These are phyloP conservation scores for Phytophthora pseudosyringae DNA, from an alignment of 352 stramenopile genomes.

Conservation along the genomic window DNA sequence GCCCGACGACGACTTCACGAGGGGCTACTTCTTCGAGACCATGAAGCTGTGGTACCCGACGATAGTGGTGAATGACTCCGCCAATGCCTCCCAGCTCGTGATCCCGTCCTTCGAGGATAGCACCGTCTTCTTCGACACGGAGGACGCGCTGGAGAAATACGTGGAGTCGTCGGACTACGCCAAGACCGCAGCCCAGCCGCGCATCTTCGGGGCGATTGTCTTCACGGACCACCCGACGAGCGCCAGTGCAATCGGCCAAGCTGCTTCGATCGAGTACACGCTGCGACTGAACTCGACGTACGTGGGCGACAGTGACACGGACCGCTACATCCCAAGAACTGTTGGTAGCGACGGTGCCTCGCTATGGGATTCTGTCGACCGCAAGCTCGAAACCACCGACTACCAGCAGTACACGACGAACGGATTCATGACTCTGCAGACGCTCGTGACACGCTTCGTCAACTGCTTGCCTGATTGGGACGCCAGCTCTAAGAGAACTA, in stretches of 20 bases:
- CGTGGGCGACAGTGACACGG: slow-evolving; percentile 16
- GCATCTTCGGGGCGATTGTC: slow-evolving; percentile 57
- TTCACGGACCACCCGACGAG: slow-evolving; percentile 37
- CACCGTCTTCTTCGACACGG: slow-evolving; percentile 45
- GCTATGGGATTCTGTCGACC: slow-evolving; percentile 25
- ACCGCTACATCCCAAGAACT: slow-evolving; percentile 27
- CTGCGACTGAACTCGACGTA: slow-evolving; percentile 45
- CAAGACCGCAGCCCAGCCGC: slow-evolving; percentile 29
- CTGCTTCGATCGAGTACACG: slow-evolving; percentile 41
- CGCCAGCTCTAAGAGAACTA: slow-evolving; percentile 20
- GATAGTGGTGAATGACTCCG: slow-evolving; percentile 24
- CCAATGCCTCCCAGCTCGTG: slow-evolving; percentile 20
- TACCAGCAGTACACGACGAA: slow-evolving; percentile 46
- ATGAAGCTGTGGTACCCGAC: slow-evolving; percentile 53
- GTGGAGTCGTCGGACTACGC: slow-evolving; percentile 43
- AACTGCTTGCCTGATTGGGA: slow-evolving; percentile 52
- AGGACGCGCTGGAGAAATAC: slow-evolving; percentile 44
- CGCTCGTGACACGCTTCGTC: slow-evolving; percentile 48
- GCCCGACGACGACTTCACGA: slow-evolving; percentile 47
- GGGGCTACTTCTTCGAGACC: slow-evolving; percentile 47
- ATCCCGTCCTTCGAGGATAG: slow-evolving; percentile 49
- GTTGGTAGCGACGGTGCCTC: slow-evolving; percentile 23
- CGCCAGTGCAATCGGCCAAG: slow-evolving; percentile 28
- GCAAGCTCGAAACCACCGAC: slow-evolving; percentile 34
- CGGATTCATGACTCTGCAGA: slow-evolving; percentile 59